Conservation (phyloP, 345 rosid genomes). For the Luvunga scandens region DNA sequence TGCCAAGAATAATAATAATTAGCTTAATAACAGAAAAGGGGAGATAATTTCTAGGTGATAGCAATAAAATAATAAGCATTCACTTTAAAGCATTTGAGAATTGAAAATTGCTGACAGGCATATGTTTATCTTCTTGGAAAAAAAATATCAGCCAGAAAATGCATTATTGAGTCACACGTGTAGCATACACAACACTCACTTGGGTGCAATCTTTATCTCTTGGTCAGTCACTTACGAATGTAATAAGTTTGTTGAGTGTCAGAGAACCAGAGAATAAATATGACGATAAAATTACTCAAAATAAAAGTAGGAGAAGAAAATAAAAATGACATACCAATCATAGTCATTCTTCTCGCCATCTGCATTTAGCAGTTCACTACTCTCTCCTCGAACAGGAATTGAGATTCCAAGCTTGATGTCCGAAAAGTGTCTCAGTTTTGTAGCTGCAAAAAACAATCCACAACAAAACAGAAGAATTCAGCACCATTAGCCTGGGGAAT, state of each 20-base stretch:
- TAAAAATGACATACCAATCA: conserved; percentile 65
- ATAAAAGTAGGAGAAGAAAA: conserved; percentile 11
- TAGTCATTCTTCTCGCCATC: conserved; percentile 96
- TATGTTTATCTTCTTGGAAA: background rate
- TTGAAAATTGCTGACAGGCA: background rate
- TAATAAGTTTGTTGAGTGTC: background rate
- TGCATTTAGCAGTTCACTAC: conserved; percentile 74
- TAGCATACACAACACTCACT: background rate
- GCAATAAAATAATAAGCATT: background rate
- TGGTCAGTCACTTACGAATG: conserved; percentile 6
- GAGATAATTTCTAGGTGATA: background rate
- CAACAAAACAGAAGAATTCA: conserved; percentile 24
- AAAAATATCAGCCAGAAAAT: background rate
- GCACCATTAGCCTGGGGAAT: conserved; percentile 11
- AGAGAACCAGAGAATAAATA: background rate
- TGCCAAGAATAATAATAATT: conserved; percentile 9
- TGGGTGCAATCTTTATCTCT: background rate
- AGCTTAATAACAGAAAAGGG: background rate
- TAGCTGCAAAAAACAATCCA: conserved; percentile 44
- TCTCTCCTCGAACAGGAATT: conserved; percentile 83
- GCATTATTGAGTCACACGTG: background rate
- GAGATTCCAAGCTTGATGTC: conserved; percentile 65
- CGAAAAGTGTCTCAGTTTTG: conserved; percentile 78
- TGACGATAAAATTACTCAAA: background rate
- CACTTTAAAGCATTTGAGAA: background rate